Base-by-base conservation (phyloP, 2,329 filamentous ascomycete genomes). In the Aspergillus fructus region DNA sequence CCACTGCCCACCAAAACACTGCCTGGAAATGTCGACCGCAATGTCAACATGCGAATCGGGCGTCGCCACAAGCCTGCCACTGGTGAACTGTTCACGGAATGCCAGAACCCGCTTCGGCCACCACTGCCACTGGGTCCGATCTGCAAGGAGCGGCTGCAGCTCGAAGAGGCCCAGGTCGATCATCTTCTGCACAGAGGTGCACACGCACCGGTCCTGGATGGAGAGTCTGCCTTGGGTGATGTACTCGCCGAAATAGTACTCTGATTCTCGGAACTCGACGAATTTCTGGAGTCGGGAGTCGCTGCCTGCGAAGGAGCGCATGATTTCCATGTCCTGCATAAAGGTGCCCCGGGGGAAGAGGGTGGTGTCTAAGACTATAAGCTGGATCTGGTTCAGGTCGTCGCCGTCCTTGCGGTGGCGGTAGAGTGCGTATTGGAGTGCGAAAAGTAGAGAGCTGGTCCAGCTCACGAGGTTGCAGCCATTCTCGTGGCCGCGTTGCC, bases 401-500 rank as follows among this genome's bases (percentile, higher is more conserved):
- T 46, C 41, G 6, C 40, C 21, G 17, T 56, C 47, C 24, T 45
- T 54, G 6, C 30, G 19, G 24, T 56, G 52, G 3, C 53, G 56
- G 19, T 56, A 55, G 2, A 59, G 42, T 1, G 56, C 59, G 19
- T 57, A 59, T 19, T 61, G 53, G 8, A 59, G 48, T 11, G 59
- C 53, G 12, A 61, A 61, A 1, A 55, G 48, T 2, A 61, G 46
- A 4, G 59, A 61, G 23, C 53, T 61, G 1, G 59, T 61, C 59
- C 59, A 61, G 30, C 56, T 61, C 49, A 56, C 55, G 2, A 61
- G 37, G 11, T 56, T 59, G 41, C 56, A 61, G 4, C 47, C 23
- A 6, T 19, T 12, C 3, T 49, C 56, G 17, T 54, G 46, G 5
- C 41, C 50, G 6, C 37, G 30, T 6, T 57, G 33, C 56, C 59